Evolutionary conservation across 768 basidiomycete genomes (phyloP).

Genomic region (Cyathus striatus): DNA sequence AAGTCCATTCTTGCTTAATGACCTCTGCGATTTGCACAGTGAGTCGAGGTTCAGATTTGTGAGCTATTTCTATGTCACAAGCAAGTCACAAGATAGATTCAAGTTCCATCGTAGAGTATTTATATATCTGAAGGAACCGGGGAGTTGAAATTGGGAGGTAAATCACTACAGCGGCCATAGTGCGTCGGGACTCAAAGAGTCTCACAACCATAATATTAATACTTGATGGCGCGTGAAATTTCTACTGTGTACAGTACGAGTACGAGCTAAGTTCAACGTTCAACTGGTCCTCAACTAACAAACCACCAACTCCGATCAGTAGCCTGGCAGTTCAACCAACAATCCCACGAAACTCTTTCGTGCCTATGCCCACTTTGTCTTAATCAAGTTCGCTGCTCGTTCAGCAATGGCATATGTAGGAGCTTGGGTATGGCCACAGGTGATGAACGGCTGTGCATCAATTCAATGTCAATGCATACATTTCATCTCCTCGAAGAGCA

Average conservation of each 20-base stretch:
- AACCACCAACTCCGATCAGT: neutral
- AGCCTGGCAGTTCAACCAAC: neutral
- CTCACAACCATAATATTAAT: neutral
- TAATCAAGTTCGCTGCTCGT: constrained; percentile 1
- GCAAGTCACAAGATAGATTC: no score
- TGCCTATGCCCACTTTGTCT: neutral
- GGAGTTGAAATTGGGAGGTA: no score
- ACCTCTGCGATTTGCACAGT: no score
- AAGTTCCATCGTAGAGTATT: no score
- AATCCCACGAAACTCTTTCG: neutral
- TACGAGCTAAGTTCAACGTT: no score
- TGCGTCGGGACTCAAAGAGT: neutral
- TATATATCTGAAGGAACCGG: no score
- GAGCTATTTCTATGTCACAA: no score
- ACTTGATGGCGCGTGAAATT: neutral
- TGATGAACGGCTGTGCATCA: neutral
- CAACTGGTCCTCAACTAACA: neutral
- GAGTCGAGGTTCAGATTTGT: no score
- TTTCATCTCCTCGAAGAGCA: neutral
- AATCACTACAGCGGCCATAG: neutral
- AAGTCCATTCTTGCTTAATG: no score
- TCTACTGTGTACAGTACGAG: neutral
- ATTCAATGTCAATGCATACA: neutral
- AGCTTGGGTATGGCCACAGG: constrained; percentile 1
- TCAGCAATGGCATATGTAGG: constrained; percentile 1